Percentiles rank a stretch among this genome's conserved stretches.
phyloP scores from a whole-genome alignment of 164 flowering plant species.

The Kingdonia uniflora region DNA sequence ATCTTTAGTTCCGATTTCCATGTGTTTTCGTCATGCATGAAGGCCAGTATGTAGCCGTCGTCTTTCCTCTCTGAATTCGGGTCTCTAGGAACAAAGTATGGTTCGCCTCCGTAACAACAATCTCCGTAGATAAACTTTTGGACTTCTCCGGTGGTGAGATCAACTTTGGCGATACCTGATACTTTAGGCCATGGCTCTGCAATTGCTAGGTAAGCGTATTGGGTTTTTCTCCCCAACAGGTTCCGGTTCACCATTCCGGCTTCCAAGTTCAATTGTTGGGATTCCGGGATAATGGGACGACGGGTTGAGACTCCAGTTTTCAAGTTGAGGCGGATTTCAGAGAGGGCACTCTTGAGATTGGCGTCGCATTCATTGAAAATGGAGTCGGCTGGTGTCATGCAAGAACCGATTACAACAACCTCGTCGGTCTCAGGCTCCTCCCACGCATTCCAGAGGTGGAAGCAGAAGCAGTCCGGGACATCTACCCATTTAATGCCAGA shows the following conservation, averaged over 20 bases:
- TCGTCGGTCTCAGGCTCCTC: constrained; percentile 72
- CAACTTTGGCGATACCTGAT: constrained; percentile 82
- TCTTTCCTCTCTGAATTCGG: constrained; percentile 41
- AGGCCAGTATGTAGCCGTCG: constrained; percentile 65
- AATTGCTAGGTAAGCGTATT: constrained; percentile 64
- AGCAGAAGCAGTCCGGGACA: constrained; percentile 69
- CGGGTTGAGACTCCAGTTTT: constrained; percentile 63
- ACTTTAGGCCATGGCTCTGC: constrained; percentile 98
- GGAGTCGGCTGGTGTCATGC: constrained; percentile 91
- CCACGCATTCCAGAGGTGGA: constrained; percentile 96
- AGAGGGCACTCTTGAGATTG: constrained; percentile 43
- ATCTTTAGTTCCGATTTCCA: constrained; percentile 61
- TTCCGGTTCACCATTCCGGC: constrained; percentile 91
- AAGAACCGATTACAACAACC: constrained; percentile 77
- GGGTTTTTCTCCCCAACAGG: constrained; percentile 56
- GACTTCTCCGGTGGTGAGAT: constrained; percentile 55
- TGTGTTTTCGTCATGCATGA: constrained; percentile 64
- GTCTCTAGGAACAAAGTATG: constrained; percentile 49
- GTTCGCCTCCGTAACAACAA: constrained; percentile 65
- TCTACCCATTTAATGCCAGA: constrained; percentile 52
- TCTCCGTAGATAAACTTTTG: constrained; percentile 52
- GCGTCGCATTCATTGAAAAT: constrained; percentile 84
- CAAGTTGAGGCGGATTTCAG: constrained; percentile 68
- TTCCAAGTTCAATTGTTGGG: constrained; percentile 56
- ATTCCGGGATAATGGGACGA: constrained; percentile 26